Evolutionary conservation across 371 early-diverging fungal species (phyloP), one percentile per base, ranked within the genome.

Genomic region (Zychaea mexicana): DNA sequence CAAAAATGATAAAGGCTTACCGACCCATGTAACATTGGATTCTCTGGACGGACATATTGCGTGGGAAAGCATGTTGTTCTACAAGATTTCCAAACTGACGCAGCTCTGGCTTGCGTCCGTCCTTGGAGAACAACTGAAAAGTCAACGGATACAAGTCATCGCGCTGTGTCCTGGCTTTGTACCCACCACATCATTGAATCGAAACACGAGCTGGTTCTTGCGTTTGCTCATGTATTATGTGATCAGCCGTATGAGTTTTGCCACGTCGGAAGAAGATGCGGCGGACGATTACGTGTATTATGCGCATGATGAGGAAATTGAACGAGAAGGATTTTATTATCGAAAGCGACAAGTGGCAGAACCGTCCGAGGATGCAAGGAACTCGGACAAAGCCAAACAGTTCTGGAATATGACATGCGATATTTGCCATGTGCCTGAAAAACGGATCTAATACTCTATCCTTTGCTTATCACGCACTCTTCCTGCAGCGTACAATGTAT

Each of bases 161-260:
- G 67, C 69, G 0, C 67, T 79, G 24, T 79, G 77, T 32, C 79
- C 79, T 9, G 79, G 79, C 27, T 79, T 79, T 71, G 79, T 79
- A 9, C 79, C 79, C 24, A 64, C 72, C 1, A 79, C 79, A 10
- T 64, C 42, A 15, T 62, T 79, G n/a, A 61, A 62, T 27, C 74
- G 79, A 9, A 52, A 71, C 19, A 66, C 74, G 4, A 31, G 60
- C 7, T 68, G 62, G 30, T 1, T 67, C 1, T 9, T 65, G 9
- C 62, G 62, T 22, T 10, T 73, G n/a, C 10, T 70, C 7, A 67
- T 79, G 65, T 65, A 60, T 5, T 36, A 62, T 53, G 38, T 70
- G 13, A 10, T 70, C 1, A 22, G 59, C 7, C 52, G 52, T 3
- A 65, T 72, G 55, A 63, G 64, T 28, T 76, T 79, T 57, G 61